phyloP scores from a whole-genome alignment of 2,329 filamentous ascomycete species.

The Neophaeococcomyces mojaviensis region DNA sequence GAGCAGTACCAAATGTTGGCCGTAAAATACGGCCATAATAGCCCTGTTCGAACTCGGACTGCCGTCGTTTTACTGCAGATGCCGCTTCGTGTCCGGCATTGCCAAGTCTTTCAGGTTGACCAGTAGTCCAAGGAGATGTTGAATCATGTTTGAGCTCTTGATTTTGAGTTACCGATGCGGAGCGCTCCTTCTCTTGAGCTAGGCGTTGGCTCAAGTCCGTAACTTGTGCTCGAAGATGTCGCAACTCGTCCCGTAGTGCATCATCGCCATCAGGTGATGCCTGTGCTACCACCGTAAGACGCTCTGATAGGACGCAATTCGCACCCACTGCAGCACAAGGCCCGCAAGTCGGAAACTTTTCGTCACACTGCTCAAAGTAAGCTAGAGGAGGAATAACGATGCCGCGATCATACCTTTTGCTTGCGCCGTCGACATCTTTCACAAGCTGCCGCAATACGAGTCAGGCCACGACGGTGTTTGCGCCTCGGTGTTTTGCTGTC shows the following conservation, averaged over 20 bases:
- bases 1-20: conserved; percentile 7
- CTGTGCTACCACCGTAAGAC: conserved; percentile 6
- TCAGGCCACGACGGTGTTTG: conserved; percentile 7
- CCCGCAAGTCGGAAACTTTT: conserved; percentile 5
- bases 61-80: not conserved
- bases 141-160: not conserved
- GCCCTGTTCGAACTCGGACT: not conserved
- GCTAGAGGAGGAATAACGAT: not conserved
- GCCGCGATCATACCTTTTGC: conserved; percentile 1
- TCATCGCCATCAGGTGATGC: not conserved
- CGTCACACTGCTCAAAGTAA: conserved; percentile 2
- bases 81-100: not conserved
- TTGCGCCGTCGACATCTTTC: conserved; percentile 6
- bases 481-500: not conserved
- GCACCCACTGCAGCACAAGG: conserved; percentile 4
- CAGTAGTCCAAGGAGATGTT: not conserved
- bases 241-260: conserved; percentile 5
- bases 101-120: not conserved
- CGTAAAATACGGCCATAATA: conserved; percentile 7
- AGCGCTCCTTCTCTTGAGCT: conserved; percentile 2
- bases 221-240: conserved; percentile 5
- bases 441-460: conserved; percentile 7
- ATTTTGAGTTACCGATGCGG: not conserved
- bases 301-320: conserved; percentile 6
- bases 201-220: conserved; percentile 5